These are phyloP conservation scores for Calonectria pauciramosa DNA, from an alignment of 2,329 filamentous ascomycete species.

Conservation along the genomic window DNA sequence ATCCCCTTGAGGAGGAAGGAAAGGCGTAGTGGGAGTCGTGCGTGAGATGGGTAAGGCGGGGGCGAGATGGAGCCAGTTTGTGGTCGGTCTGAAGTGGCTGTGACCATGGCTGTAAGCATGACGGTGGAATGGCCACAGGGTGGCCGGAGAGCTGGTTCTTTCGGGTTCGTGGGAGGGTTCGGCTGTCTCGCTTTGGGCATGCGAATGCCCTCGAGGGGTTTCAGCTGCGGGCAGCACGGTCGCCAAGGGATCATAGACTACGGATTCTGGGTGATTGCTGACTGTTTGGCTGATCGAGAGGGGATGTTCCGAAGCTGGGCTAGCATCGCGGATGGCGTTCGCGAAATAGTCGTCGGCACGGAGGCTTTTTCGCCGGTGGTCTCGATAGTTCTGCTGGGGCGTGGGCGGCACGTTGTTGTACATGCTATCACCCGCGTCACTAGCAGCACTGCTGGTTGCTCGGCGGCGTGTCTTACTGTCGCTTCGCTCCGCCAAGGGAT, in stretches of 20 bases:
- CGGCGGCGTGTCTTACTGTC: constrained; percentile 68
- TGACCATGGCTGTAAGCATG: constrained; percentile 57
- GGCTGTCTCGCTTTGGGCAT: constrained; percentile 44
- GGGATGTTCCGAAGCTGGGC: constrained; percentile 38
- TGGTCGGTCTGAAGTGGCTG: constrained; percentile 40
- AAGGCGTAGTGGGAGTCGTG: constrained; percentile 54
- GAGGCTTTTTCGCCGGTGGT: constrained; percentile 68
- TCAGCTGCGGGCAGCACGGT: constrained; percentile 52
- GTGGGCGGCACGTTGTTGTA: constrained; percentile 61
- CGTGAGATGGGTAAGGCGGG: constrained; percentile 43
- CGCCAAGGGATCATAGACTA: constrained; percentile 57
- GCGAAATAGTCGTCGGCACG: constrained; percentile 69
- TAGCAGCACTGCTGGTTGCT: constrained; percentile 74
- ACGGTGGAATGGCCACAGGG: constrained; percentile 51
- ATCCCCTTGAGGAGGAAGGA: constrained; percentile 51
- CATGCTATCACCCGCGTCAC: constrained; percentile 71
- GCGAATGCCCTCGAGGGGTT: constrained; percentile 39
- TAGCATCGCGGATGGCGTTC: constrained; percentile 53
- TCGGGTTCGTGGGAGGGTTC: constrained; percentile 41
- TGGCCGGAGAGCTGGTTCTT: constrained; percentile 44
- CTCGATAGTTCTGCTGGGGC: constrained; percentile 60
- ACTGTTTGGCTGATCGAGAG: constrained; percentile 44
- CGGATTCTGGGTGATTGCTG: constrained; percentile 42
- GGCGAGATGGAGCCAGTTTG: constrained; percentile 56
- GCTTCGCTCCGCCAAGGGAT: constrained; percentile 69